Evolutionary conservation across 2,329 filamentous ascomycete genomes (phyloP), one percentile per base, ranked within the genome.

Genomic region (Ophiostoma himal-ulmi): DNA sequence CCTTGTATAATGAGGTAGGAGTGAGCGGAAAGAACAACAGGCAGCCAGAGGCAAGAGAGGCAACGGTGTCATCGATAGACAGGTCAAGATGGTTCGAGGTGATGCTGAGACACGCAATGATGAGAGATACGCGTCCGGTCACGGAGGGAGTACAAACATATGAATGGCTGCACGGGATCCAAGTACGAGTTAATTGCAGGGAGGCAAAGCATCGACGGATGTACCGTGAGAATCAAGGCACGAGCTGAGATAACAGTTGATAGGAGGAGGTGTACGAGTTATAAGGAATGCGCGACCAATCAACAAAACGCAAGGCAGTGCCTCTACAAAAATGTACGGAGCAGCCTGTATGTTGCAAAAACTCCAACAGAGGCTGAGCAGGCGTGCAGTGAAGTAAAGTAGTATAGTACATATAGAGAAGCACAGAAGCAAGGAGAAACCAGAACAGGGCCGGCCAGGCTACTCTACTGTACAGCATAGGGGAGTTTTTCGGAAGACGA

Each of bases 391-490:
- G 30, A 30, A 30, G 30, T 30, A 30, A 30, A 30, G 26, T 30
- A 30, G 26, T 30, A 30, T 3, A 30, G 30, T 30, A n/a, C n/a
- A n/a, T n/a, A n/a, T n/a, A 30, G 34, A 36, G 62, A 57, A 57
- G n/a, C 52, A 22, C 14, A 57, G 48, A 22, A 54, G 48, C n/a
- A 8, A 5, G 22, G 39, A 44, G 7, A 14, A 4, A 2, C 39
- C 8, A 57, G n/a, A 57, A 57, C 17, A 39, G 34, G 36, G 62
- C 62, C 62, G 36, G 22, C n/a, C 62, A 65, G 62, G 62, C 62
- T 30, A 30, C 30, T 30, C 30, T 39, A 41, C 62, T 64, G 60
- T 34, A 64, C 36, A 41, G 36, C 62, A 65, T 37, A 65, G 34
- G 36, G 34, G 60, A 64, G 30, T 64, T 37, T 65, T 44, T 44